Evolutionary conservation across 2,329 filamentous ascomycete genomes (phyloP), one percentile per base, ranked within the genome.

Genomic region (Hymenoscyphus occultus): DNA sequence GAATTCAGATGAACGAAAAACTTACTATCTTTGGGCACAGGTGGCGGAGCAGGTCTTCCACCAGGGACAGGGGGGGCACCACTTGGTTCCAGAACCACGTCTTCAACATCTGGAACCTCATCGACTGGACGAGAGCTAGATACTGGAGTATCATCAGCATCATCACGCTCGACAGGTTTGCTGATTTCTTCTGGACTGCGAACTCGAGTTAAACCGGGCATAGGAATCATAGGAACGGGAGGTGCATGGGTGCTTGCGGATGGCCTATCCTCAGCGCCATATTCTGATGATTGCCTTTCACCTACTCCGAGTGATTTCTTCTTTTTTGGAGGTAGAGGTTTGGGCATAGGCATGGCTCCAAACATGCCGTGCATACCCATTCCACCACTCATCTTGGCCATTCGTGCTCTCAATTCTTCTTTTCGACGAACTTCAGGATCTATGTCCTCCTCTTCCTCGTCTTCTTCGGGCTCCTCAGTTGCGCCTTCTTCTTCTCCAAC

Each of bases 281-380:
- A 77, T 64, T 84, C 83, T 58, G 76, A 79, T 56, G 73, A 70
- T 60, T 73, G 78, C 70, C 81, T 82, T 66, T 79, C 80, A 48
- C 76, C 71, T 5, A 77, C 70, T 10, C 77, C 71, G 58, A 76
- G 73, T 3, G 77, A 73, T 74, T 84, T 85, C 76, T 87, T 87
- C 77, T 87, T 87, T 74, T 82, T 86, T 51, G 81, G 79, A 10
- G 80, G 76, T 9, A 80, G 72, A 39, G 80, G 77, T 4, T 78
- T 79, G 65, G 83, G 80, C 79, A 90, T 84, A 16, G 88, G 84
- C 76, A 92, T 85, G 66, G 86, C 87, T 45, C 84, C 92, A 76
- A 96, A 96, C 88, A 98, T 95, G 72, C 92, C 92, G 75, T 92
- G 88, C 90, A 98, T 96, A 58, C 92, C 92, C 92, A 97, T 97